Evolutionary conservation across 2,329 filamentous ascomycete genomes (phyloP), one percentile per base, ranked within the genome.

Genomic region (Beauveria australis): DNA sequence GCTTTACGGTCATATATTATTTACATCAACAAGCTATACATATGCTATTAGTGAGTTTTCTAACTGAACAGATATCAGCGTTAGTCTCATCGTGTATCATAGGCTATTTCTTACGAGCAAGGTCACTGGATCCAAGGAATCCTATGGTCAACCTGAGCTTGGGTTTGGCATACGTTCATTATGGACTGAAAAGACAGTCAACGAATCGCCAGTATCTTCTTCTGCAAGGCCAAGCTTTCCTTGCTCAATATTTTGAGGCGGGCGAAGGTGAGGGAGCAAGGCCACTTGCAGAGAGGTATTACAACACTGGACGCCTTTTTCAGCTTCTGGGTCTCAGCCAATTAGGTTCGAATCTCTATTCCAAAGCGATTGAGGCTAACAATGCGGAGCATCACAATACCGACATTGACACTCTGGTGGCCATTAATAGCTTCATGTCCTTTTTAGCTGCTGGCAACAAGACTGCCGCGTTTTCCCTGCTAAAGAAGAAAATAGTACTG

Each of bases 171-270:
- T 97, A 96, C 72, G 83, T 97, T 44, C 91, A 97, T 71, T 89
- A 94, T 71, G 88, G 89, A 0, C 82, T 97, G 69, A 97, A 97
- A 72, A 84, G 93, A 2, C 91, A 96, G 72, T 87, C 89, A 0
- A 91, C 93, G 53, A 97, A 97, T 70, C 81, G 94, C 1, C 93
- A 97, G 70, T 93, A 90, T 69, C 84, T 92, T 46, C 85, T 97
- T 47, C 80, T 91, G 64, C 92, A 97, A 71, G 94, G 92, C 0
- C 81, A 97, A 55, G 79, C 87, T 0, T 97, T 96, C 68, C 75
- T 97, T 61, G 84, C 67, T 5, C 66, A 69, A n/a, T 76, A 76
- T 43, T 67, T 68, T 8, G 65, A 70, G 8, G 40, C 61, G 19
- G 54, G 47, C 3, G 30, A 59, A n/a, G 44, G 46, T 14, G 43